These are phyloP conservation scores for Penicillium digitatum DNA, from an alignment of 2,329 filamentous ascomycete species.

Conservation along the genomic window DNA sequence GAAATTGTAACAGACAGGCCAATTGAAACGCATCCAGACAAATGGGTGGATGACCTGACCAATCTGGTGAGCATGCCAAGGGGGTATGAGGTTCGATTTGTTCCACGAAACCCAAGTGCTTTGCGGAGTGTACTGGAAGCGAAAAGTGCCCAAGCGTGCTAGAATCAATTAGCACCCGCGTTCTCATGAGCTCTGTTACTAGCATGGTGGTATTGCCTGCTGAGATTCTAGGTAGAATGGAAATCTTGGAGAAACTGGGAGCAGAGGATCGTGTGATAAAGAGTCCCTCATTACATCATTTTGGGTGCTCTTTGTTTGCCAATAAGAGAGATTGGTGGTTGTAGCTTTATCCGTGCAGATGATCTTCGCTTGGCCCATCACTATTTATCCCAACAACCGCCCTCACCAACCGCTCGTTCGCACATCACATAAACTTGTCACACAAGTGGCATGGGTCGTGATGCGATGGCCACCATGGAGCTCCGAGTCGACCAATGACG, in stretches of 20 bases:
- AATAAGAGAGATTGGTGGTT: neutral
- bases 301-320: neutral
- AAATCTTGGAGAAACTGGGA: too few relatives aligned
- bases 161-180: too few relatives aligned
- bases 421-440: slow-evolving; percentile 1
- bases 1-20: too few relatives aligned
- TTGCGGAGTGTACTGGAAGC: too few relatives aligned
- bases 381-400: slow-evolving; percentile 13
- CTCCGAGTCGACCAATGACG: slow-evolving; percentile 31
- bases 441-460: slow-evolving; percentile 30
- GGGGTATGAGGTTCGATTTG: too few relatives aligned
- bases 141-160: too few relatives aligned
- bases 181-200: too few relatives aligned
- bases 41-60: too few relatives aligned
- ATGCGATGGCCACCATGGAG: slow-evolving; percentile 52
- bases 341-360: neutral
- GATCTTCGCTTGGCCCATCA: neutral
- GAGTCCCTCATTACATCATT: neutral
- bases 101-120: too few relatives aligned
- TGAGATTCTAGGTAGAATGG: neutral
- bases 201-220: neutral
- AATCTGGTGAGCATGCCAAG: too few relatives aligned
- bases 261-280: too few relatives aligned
- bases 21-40: too few relatives aligned
- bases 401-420: neutral